These are phyloP conservation scores for Cynanchum wilfordii DNA, from an alignment of 257 asterid genomes.

Conservation along the genomic window DNA sequence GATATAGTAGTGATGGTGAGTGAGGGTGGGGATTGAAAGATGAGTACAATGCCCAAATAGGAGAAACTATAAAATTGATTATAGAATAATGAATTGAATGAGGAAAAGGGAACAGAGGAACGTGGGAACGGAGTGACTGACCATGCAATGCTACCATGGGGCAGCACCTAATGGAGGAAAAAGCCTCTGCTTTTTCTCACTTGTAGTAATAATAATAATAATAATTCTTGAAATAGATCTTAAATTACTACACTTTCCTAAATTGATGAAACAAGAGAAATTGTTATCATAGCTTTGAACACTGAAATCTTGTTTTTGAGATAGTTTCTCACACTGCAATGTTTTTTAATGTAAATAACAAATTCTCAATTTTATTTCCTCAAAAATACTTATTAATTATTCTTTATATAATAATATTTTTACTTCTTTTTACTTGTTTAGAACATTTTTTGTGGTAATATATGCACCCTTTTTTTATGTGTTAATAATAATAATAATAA, in stretches of 20 bases:
- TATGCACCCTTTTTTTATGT: too few relatives aligned
- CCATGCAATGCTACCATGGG: constrained; percentile 1
- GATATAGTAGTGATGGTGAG: not conserved
- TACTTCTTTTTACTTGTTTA: too few relatives aligned
- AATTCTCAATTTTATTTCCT: too few relatives aligned
- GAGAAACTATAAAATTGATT: not conserved
- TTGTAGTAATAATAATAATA: not conserved
- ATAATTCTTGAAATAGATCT: not conserved
- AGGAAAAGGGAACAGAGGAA: constrained; percentile 4
- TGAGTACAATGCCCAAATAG: not conserved
- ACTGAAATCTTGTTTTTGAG: not conserved
- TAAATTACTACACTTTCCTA: not conserved
- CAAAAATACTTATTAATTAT: too few relatives aligned
- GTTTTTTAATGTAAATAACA: too few relatives aligned
- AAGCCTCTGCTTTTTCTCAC: not conserved
- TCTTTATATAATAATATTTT: too few relatives aligned
- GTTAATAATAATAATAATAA: too few relatives aligned
- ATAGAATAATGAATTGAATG: not conserved
- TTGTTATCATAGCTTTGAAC: not conserved
- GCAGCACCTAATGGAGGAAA: not conserved
- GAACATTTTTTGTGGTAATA: too few relatives aligned
- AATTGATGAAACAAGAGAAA: not conserved
- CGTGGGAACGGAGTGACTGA: constrained; percentile 2
- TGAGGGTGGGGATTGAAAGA: not conserved
- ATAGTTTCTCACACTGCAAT: too few relatives aligned